Evolutionary conservation across 2,329 filamentous ascomycete genomes (phyloP).

Genomic region (Onygenales sp.): DNA sequence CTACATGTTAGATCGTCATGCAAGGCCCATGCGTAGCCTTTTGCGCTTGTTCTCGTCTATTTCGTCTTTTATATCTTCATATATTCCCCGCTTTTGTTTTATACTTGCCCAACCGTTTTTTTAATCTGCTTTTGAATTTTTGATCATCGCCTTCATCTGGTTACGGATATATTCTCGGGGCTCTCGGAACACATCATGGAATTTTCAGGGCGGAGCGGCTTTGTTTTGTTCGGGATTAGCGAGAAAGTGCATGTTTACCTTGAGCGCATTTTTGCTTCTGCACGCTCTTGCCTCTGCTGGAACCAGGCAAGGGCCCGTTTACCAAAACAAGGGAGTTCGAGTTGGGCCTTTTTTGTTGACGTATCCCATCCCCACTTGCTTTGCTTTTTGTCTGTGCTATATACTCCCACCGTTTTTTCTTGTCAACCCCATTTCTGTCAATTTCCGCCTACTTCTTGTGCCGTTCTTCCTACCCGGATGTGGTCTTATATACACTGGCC

Average conservation of each 20-base stretch:
- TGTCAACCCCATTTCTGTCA: neutral
- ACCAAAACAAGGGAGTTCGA: neutral
- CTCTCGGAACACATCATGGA: slow-evolving; percentile 11
- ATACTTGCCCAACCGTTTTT: slow-evolving; percentile 4
- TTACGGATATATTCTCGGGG: slow-evolving; percentile 8
- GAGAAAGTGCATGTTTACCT: slow-evolving; percentile 2
- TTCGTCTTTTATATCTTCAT: slow-evolving; percentile 18
- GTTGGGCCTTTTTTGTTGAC: slow-evolving; percentile 1
- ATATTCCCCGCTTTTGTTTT: slow-evolving; percentile 12
- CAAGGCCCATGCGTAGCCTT: slow-evolving; percentile 22
- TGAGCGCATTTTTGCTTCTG: slow-evolving; percentile 1
- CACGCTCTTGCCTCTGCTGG: neutral
- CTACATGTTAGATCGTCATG: slow-evolving; percentile 33
- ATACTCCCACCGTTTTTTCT: neutral
- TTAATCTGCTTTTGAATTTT: slow-evolving; percentile 1
- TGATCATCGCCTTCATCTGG: slow-evolving; percentile 7
- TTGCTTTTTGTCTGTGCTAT: slow-evolving; percentile 2
- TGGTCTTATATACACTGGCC: neutral
- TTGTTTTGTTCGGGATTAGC: slow-evolving; percentile 5
- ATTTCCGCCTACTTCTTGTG: neutral
- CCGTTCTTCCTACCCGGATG: neutral
- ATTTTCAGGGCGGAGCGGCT: slow-evolving; percentile 8
- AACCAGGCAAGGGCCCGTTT: neutral
- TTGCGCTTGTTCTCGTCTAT: slow-evolving; percentile 17
- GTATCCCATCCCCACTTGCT: slow-evolving; percentile 4